phyloP scores from a whole-genome alignment of 257 asterid species.

The Primulina huaijiensis region DNA sequence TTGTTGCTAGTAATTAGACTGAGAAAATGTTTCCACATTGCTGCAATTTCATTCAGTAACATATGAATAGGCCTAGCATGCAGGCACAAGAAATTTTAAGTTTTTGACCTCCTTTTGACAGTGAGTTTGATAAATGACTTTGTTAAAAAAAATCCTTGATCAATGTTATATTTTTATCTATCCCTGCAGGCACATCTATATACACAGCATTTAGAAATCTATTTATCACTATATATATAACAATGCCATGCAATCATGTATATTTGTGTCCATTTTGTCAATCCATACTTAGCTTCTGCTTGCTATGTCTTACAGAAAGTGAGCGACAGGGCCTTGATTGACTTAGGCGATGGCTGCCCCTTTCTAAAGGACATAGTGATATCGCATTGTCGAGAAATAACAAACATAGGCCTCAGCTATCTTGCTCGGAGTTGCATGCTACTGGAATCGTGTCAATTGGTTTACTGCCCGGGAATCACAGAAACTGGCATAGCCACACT shows the following conservation, averaged over 20 bases:
- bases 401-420: constrained; percentile 59
- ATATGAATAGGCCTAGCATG: background rate
- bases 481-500: constrained; percentile 67
- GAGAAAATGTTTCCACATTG: background rate
- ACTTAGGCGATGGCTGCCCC: constrained; percentile 74
- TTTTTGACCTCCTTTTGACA: background rate
- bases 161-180: too few species aligned
- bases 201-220: background rate
- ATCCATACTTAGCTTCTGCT: background rate
- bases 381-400: constrained; percentile 81
- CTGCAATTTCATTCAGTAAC: background rate
- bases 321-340: constrained; percentile 69
- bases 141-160: too few species aligned
- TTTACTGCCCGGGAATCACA: constrained; percentile 70
- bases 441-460: constrained; percentile 78
- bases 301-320: constrained; percentile 40
- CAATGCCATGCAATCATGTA: background rate
- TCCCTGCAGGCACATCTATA: too few species aligned
- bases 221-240: too few species aligned
- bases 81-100: background rate
- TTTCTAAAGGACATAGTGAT: constrained; percentile 66
- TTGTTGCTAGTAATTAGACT: background rate
- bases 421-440: constrained; percentile 51
- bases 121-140: background rate
- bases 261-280: background rate